Evolutionary conservation across 169 alveolate species (phyloP).

Genomic region (Plasmodium malariae): DNA sequence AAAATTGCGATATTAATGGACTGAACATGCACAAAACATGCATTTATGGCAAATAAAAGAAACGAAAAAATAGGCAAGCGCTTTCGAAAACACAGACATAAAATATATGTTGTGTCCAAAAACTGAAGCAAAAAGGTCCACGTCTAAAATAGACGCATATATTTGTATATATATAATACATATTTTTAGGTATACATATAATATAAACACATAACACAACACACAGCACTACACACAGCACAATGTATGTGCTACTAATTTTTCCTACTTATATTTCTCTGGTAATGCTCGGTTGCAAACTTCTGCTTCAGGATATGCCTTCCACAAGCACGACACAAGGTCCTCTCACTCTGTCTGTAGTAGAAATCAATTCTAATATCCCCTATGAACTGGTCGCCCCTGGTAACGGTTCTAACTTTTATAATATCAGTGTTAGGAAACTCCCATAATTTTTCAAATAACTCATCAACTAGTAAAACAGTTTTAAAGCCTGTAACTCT

Average conservation of each 20-base stretch:
- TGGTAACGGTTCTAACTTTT: conserved; percentile 80
- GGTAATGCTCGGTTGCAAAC: conserved; percentile 84
- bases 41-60: too few relatives aligned
- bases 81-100: too few relatives aligned
- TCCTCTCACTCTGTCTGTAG: conserved; percentile 81
- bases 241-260: background rate
- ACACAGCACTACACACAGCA: background rate
- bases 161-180: conserved; percentile 2
- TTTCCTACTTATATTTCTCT: conserved; percentile 60
- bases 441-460: conserved; percentile 84
- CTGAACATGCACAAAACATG: too few relatives aligned
- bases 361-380: conserved; percentile 82
- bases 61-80: too few relatives aligned
- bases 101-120: too few relatives aligned
- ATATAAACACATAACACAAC: background rate
- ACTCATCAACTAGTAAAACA: conserved; percentile 79
- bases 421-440: conserved; percentile 82
- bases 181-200: background rate
- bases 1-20: background rate
- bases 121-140: too few relatives aligned
- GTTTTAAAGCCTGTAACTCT: conserved; percentile 82
- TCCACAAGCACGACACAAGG: conserved; percentile 83
- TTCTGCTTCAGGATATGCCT: conserved; percentile 82
- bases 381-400: conserved; percentile 84
- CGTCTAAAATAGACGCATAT: background rate